Evolutionary conservation across 306 rosid species (phyloP).

Genomic region (Sindora glabra): DNA sequence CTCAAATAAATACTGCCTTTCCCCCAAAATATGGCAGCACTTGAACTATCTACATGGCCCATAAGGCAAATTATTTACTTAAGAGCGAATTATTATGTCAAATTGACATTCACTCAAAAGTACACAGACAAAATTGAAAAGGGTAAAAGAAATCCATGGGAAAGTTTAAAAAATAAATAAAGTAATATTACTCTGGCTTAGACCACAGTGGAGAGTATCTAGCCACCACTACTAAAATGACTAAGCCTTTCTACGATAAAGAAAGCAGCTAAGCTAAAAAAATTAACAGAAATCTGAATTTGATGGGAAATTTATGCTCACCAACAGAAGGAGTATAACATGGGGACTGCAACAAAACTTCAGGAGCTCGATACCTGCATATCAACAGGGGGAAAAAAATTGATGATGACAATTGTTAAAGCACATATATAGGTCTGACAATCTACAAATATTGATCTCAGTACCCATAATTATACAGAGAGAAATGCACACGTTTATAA

Average conservation of each 20-base stretch:
- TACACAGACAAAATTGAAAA: neutral
- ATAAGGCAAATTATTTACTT: no score
- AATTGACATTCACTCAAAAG: neutral
- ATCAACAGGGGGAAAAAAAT: no score
- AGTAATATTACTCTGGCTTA: neutral
- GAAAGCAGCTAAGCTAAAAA: neutral
- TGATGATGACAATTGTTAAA: no score
- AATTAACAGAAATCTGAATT: neutral
- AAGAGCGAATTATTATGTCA: no score
- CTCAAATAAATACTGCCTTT: no score
- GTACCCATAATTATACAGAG: neutral
- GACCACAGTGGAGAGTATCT: no score
- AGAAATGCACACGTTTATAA: neutral
- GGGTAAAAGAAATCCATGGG: neutral
- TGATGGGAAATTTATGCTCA: slow-evolving; percentile 23
- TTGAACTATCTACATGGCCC: neutral
- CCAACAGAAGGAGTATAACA: slow-evolving; percentile 82
- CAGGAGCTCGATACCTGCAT: slow-evolving; percentile 84
- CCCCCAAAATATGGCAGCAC: neutral
- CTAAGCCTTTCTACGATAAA: neutral
- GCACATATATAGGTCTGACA: no score
- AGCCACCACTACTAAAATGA: neutral
- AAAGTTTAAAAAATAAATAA: slow-evolving; percentile 1
- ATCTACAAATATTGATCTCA: neutral
- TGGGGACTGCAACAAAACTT: slow-evolving; percentile 69